Evolutionary conservation across 1,139 yeast species (phyloP).

Genomic region (Kodamaea arcana): DNA sequence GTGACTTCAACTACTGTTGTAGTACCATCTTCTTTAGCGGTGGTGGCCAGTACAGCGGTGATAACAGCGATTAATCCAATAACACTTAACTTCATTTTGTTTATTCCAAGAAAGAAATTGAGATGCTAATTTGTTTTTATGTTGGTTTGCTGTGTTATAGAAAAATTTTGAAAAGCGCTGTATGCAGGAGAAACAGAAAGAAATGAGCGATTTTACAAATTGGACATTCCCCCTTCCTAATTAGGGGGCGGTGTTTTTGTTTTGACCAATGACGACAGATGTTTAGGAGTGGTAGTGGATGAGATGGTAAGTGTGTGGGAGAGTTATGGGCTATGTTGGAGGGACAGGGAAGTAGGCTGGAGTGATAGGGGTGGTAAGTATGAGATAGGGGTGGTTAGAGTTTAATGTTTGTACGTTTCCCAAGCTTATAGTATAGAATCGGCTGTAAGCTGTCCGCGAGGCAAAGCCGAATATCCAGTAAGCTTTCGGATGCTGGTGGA

Average conservation of each 20-base stretch:
- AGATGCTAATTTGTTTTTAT: slow-evolving; percentile 1
- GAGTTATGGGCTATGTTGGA: too few relatives aligned
- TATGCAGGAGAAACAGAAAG: neutral
- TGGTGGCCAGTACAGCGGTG: slow-evolving; percentile 19
- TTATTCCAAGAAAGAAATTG: slow-evolving; percentile 1
- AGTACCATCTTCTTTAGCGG: slow-evolving; percentile 19
- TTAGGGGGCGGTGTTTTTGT: neutral
- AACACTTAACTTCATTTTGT: slow-evolving; percentile 21
- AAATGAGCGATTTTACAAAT: neutral
- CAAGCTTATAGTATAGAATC: too few relatives aligned
- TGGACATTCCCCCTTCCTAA: neutral
- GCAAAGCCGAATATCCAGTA: too few relatives aligned
- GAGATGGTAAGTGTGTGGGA: too few relatives aligned
- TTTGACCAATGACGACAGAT: neutral
- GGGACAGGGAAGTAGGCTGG: too few relatives aligned
- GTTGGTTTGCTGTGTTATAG: neutral
- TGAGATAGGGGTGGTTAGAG: too few relatives aligned
- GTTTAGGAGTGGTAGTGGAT: too few relatives aligned
- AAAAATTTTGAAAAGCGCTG: neutral
- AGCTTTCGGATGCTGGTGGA: too few relatives aligned
- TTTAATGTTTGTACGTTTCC: too few relatives aligned
- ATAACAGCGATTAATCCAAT: slow-evolving; percentile 19
- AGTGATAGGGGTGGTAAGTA: too few relatives aligned
- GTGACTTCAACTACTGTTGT: slow-evolving; percentile 24
- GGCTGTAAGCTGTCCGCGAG: too few relatives aligned